Conservation (phyloP, 768 basidiomycete species). For the Rhizopogon vesiculosus region DNA sequence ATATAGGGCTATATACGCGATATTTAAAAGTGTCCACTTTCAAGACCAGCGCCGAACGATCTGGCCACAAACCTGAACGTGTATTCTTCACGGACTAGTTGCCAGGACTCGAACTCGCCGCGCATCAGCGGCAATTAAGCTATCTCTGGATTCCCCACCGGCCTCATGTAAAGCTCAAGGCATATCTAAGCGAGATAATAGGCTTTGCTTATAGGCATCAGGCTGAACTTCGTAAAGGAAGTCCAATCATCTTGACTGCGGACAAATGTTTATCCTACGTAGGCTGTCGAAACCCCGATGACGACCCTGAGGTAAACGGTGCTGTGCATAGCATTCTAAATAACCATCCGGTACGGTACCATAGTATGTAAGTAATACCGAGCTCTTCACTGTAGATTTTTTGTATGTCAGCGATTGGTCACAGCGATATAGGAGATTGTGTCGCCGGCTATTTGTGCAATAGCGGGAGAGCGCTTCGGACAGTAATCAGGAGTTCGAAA, state of each 20-base stretch:
- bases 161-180: conserved; percentile 28
- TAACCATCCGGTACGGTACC: conserved; percentile 6
- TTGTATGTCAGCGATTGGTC: not conserved
- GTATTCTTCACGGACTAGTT: conserved; percentile 3
- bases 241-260: conserved; percentile 2
- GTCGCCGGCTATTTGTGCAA: not conserved
- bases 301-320: not conserved
- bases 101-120: conserved; percentile 3
- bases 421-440: not conserved
- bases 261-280: conserved; percentile 5
- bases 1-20: not conserved
- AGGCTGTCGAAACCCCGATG: conserved; percentile 2
- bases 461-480: not conserved
- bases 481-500: not conserved
- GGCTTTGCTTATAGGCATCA: conserved; percentile 2
- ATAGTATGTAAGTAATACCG: conserved; percentile 8
- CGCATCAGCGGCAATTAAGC: conserved; percentile 15
- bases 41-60: not conserved
- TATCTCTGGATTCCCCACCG: conserved; percentile 12
- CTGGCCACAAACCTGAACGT: conserved; percentile 14
- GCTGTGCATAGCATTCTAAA: not conserved
- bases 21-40: not conserved
- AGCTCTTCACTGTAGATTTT: not conserved
- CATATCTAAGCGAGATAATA: conserved; percentile 23
- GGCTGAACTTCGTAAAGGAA: conserved; percentile 3